Base-by-base conservation (phyloP, 208 protist species). In the Lotmaria passim region DNA sequence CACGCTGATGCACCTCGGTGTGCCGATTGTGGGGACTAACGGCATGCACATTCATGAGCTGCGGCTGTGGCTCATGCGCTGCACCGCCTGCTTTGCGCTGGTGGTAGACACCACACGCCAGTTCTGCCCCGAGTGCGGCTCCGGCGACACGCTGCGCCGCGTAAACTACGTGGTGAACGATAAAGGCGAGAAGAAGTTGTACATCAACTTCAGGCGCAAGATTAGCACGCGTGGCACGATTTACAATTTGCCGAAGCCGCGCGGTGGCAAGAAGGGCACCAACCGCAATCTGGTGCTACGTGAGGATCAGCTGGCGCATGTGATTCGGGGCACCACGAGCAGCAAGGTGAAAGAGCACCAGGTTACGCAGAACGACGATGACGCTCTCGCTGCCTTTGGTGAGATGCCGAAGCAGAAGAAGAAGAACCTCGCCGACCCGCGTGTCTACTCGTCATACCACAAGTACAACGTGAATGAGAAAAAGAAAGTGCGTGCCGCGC, bases 391-490 rank as follows among this genome's bases (percentile, higher is more conserved):
- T 51, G 75, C 69, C 19, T 95, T 94, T 69, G 89, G 90, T 28
- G 79, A 89, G 51, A 68, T 76, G 33, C 70, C 73, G n/a, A 73
- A 86, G 58, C 73, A 66, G 30, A 88, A 81, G 51, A 91, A 90
- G 64, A 73, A 80, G 33, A 79, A 97, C 57, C 70, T 89, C 4
- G 79, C 73, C 7, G 75, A 89, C 46, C 86, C 83, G 15, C 81
- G 82, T 4, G 75, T 82, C 51, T 73, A 64, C 34, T 93, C 86
- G 1, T 93, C 89, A 8, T 97, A 97, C 65, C 85, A 95, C 53
- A 89, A 79, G 58, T 97, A 93, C 78, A 97, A 97, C 68, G 75
- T 97, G 26, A 97, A 97, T 44, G 92, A 97, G 58, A 86, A 84
- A 50, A 89, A 85, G 63, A 97, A 97, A 83, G 81, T 52, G n/a